Evolutionary conservation across 2,329 filamentous ascomycete species (phyloP), one percentile per base, ranked within the genome.

Genomic region (Aureobasidium pullulans): DNA sequence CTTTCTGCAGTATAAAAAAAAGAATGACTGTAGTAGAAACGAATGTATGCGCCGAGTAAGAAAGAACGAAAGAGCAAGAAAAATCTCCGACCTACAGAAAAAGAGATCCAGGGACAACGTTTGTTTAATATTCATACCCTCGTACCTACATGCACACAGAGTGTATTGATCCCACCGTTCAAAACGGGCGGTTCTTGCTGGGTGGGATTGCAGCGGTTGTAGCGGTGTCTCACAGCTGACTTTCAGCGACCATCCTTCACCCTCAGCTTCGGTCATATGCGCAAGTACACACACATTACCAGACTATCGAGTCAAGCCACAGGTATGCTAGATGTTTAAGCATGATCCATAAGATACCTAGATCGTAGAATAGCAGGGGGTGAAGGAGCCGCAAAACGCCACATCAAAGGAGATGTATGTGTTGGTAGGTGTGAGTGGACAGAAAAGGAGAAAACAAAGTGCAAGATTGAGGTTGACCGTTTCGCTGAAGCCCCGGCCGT

Each of bases 161-260:
- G 37, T 42, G 50, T 50, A 50, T 61, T 61, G 44, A 32, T 57
- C 42, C 44, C 16, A 43, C 54, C 54, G 54, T 46, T 49, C 6
- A n/a, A 44, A 58, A 58, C 54, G 54, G 54, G 44, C 54, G 32
- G 23, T 42, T 46, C 16, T 15, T 34, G 19, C 13, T 31, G 29
- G 11, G n/a, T 23, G 23, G 23, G 23, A 23, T 23, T 23, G 23
- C 23, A 23, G 23, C 23, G 23, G 23, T 23, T 23, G 23, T 23
- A 23, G 23, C 23, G 34, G 34, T 44, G 40, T 57, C 53, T 34
- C 16, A 46, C 44, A 47, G 19, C 23, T 32, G 44, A 47, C 44
- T 31, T 47, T 44, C 11, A 13, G 34, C 13, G 15, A n/a, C 15
- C 36, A 19, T 16, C 10, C 11, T 4, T 16, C 6, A n/a, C 23